These are phyloP conservation scores for Trichoderma koningiopsis DNA, from an alignment of 2,329 filamentous ascomycete genomes.

Conservation along the genomic window DNA sequence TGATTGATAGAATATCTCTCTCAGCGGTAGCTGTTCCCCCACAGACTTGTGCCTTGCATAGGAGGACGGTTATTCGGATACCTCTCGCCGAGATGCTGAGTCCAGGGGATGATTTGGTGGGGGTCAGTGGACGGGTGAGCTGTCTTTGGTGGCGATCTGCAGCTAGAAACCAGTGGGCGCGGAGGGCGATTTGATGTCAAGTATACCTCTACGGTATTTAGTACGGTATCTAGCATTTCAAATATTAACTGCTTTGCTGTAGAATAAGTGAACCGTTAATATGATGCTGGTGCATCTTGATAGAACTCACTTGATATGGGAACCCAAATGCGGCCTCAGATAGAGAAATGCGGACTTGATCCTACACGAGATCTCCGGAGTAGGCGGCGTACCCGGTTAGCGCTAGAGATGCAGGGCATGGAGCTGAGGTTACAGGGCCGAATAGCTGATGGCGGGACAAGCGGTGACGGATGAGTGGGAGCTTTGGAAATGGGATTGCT, in stretches of 20 bases:
- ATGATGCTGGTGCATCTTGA: background rate
- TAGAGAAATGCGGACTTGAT: background rate
- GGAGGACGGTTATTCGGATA: slow-evolving; percentile 14
- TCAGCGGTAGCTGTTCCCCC: slow-evolving; percentile 7
- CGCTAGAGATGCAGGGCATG: slow-evolving; percentile 1
- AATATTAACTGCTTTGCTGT: background rate
- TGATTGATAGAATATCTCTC: background rate
- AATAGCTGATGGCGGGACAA: slow-evolving; percentile 14
- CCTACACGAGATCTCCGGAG: background rate
- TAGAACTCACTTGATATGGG: background rate
- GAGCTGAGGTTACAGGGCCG: slow-evolving; percentile 23
- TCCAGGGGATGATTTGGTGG: slow-evolving; percentile 7
- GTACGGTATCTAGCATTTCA: too few relatives aligned
- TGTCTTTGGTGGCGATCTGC: background rate
- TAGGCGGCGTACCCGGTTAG: background rate
- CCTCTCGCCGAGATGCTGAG: background rate
- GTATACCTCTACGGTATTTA: too few relatives aligned
- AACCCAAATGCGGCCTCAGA: background rate
- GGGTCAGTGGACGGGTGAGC: slow-evolving; percentile 17
- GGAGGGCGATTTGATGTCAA: too few relatives aligned
- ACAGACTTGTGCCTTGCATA: slow-evolving; percentile 20
- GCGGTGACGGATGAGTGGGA: slow-evolving; percentile 1
- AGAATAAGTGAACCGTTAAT: background rate
- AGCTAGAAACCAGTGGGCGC: background rate
- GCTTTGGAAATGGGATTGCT: too few relatives aligned